phyloP scores from a whole-genome alignment of 2,329 filamentous ascomycete species.

The Xylariales sp. region DNA sequence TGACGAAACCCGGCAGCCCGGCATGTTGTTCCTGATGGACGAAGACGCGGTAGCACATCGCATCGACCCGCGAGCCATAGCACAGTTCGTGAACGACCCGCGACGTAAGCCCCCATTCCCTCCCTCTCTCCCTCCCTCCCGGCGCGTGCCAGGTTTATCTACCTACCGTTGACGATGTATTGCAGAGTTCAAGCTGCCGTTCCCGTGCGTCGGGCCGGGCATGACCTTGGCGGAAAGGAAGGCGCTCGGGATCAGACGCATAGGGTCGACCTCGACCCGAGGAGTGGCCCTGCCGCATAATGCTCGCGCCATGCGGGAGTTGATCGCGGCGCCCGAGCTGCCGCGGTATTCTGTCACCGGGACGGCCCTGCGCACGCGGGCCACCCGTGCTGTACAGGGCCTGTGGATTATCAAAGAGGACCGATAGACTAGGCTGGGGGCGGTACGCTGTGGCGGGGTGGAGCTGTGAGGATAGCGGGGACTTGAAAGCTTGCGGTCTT shows the following conservation, averaged over 20 bases:
- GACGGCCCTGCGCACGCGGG: too few relatives aligned
- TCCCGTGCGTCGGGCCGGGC: background rate
- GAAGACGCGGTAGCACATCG: background rate
- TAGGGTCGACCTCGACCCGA: background rate
- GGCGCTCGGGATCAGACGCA: background rate
- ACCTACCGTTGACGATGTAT: background rate
- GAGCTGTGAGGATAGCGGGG: too few relatives aligned
- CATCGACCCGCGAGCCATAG: background rate
- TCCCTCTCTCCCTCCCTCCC: too few relatives aligned
- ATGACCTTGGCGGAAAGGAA: background rate
- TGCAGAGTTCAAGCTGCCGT: background rate
- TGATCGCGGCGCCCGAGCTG: background rate
- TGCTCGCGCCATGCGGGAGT: background rate
- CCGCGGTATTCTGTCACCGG: too few relatives aligned
- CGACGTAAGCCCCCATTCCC: background rate
- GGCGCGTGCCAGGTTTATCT: too few relatives aligned
- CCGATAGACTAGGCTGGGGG: too few relatives aligned
- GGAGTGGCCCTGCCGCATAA: background rate
- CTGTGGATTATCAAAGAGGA: too few relatives aligned
- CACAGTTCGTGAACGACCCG: background rate
- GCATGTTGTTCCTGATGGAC: background rate
- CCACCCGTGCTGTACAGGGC: too few relatives aligned
- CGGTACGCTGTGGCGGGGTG: too few relatives aligned
- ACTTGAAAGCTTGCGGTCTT: too few relatives aligned
- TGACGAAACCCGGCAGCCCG: background rate